A percentile compares a stretch with the other conserved stretches of the same genome.
Evolutionary conservation across 2,329 filamentous ascomycete genomes (phyloP).

Genomic region (Dichotomopilus funicola): DNA sequence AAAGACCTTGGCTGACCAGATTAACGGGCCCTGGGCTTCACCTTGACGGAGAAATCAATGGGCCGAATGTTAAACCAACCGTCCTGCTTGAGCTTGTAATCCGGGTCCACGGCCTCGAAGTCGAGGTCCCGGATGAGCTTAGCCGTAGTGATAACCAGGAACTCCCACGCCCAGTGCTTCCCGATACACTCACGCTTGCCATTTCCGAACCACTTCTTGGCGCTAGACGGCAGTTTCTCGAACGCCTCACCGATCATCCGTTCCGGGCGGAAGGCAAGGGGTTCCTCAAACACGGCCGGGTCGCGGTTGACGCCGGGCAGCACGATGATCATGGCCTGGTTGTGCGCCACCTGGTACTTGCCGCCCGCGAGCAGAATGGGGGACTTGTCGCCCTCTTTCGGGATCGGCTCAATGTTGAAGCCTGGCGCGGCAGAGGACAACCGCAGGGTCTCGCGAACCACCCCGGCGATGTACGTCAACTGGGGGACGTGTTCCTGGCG

Average conservation of each 20-base stretch:
- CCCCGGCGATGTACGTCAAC: conserved; percentile 47
- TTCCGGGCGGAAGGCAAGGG: conserved; percentile 40
- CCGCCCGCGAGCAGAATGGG: conserved; percentile 43
- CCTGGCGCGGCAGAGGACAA: conserved; percentile 48
- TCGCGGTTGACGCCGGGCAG: conserved; percentile 46
- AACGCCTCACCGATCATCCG: conserved; percentile 43
- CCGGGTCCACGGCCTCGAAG: conserved; percentile 37
- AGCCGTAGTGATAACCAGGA: conserved; percentile 36
- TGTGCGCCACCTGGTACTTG: conserved; percentile 43
- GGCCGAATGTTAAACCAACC: conserved; percentile 49
- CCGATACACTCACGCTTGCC: conserved; percentile 48
- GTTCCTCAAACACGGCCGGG: conserved; percentile 41
- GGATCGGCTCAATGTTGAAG: conserved; percentile 47
- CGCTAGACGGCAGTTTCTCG: conserved; percentile 36
- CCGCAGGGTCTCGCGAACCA: conserved; percentile 49
- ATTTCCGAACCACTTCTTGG: conserved; percentile 47
- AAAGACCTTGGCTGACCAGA: not conserved
- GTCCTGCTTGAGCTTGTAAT: conserved; percentile 39
- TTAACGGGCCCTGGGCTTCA: conserved; percentile 31
- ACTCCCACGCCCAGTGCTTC: conserved; percentile 44
- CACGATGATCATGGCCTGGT: conserved; percentile 45
- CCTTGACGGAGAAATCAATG: conserved; percentile 38
- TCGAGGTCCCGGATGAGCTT: conserved; percentile 40
- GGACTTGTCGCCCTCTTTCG: conserved; percentile 32
- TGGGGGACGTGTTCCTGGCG: conserved; percentile 42